Percentiles rank a stretch among this genome's conserved stretches.
Conservation (phyloP, 1,284 basidiomycete genomes). For the Bjerkandera adusta region DNA sequence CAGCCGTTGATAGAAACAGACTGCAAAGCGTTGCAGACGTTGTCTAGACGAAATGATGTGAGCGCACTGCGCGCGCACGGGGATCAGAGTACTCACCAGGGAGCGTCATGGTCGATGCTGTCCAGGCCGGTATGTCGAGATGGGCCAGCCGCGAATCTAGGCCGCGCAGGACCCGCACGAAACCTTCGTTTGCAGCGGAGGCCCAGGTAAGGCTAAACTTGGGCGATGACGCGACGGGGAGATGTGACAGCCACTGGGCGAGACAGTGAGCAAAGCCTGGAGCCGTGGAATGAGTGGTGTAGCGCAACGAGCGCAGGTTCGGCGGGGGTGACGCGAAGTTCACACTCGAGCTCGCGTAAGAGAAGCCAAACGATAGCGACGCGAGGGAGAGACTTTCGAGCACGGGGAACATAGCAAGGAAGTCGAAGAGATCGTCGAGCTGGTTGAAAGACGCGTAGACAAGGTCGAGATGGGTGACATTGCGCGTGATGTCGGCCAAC, state of each 20-base stretch:
- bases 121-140: neutral
- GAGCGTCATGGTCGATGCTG: neutral
- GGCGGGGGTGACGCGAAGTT: neutral
- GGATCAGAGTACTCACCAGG: neutral
- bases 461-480: slow-evolving; percentile 11
- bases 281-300: neutral
- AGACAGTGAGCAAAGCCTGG: slow-evolving; percentile 3
- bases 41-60: neutral
- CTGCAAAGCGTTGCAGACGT: neutral
- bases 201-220: neutral
- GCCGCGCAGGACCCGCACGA: slow-evolving; percentile 3
- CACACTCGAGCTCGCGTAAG: neutral
- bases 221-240: neutral
- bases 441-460: slow-evolving; percentile 8
- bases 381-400: slow-evolving; percentile 3
- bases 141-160: neutral
- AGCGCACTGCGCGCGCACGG: neutral
- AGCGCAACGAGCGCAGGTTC: neutral
- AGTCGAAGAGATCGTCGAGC: slow-evolving; percentile 9
- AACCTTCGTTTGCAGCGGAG: neutral
- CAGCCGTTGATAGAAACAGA: neutral
- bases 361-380: slow-evolving; percentile 1
- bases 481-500: slow-evolving; percentile 4
- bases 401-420: slow-evolving; percentile 12
- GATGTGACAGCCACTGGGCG: neutral